These are phyloP conservation scores for Leccinum griseonigrum DNA, from an alignment of 1,284 basidiomycete species.

Conservation along the genomic window DNA sequence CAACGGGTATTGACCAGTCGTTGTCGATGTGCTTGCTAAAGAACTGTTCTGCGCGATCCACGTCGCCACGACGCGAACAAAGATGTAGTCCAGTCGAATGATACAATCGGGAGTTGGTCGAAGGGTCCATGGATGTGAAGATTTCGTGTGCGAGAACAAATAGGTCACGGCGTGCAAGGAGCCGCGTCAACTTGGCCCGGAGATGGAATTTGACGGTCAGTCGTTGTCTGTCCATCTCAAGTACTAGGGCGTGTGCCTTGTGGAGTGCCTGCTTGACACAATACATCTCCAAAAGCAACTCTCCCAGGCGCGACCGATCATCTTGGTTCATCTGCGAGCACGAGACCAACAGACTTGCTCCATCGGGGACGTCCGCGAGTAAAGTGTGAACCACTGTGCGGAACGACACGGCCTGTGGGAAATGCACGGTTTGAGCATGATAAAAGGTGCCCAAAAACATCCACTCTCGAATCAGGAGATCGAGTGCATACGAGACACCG, in stretches of 20 bases:
- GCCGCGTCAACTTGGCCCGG: conserved; percentile 41
- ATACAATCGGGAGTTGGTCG: conserved; percentile 27
- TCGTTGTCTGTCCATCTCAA: conserved; percentile 39
- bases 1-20: conserved; percentile 29
- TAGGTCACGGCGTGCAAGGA: conserved; percentile 41
- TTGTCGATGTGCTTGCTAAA: conserved; percentile 39
- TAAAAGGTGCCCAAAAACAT: conserved; percentile 35
- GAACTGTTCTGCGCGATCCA: conserved; percentile 40
- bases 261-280: conserved; percentile 32
- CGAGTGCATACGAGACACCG: conserved; percentile 40
- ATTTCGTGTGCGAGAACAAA: conserved; percentile 46
- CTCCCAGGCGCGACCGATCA: conserved; percentile 34
- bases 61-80: conserved; percentile 50
- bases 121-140: conserved; percentile 33
- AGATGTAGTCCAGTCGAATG: conserved; percentile 50
- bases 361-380: conserved; percentile 15
- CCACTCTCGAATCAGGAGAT: conserved; percentile 47
- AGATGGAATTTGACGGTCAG: conserved; percentile 31
- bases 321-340: conserved; percentile 27
- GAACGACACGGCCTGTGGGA: conserved; percentile 27
- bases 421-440: conserved; percentile 8
- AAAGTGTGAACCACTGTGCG: conserved; percentile 33
- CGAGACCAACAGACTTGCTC: conserved; percentile 1
- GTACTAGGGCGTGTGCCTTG: conserved; percentile 44
- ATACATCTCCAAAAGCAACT: conserved; percentile 42